Conservation (phyloP, 768 basidiomycete genomes). For the Suillus luteus region DNA sequence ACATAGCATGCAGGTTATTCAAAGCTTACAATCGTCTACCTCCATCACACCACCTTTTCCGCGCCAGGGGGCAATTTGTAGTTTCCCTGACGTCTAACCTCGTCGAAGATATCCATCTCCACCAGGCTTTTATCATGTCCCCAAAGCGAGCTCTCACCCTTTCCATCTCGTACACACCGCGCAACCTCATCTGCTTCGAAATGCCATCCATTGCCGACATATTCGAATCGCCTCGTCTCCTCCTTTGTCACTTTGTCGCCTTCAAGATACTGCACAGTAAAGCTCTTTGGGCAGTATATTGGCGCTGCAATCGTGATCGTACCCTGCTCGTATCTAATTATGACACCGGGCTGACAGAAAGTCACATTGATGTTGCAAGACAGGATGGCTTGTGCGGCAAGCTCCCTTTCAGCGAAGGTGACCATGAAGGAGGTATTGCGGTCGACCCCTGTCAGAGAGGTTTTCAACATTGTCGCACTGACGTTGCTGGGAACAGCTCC, state of each 20-base stretch:
- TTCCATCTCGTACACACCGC: conserved; percentile 70
- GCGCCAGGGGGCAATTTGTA: conserved; percentile 65
- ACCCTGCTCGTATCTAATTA: conserved; percentile 76
- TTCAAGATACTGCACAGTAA: conserved; percentile 62
- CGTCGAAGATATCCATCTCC: conserved; percentile 85
- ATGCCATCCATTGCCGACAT: conserved; percentile 74
- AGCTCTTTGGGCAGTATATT: conserved; percentile 66
- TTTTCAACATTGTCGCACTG: conserved; percentile 74
- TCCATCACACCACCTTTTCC: conserved; percentile 40
- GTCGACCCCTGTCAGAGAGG: conserved; percentile 78
- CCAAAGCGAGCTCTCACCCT: conserved; percentile 74
- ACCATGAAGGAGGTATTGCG: conserved; percentile 73
- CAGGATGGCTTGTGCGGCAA: conserved; percentile 73
- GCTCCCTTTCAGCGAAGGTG: conserved; percentile 50
- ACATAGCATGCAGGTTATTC: not conserved
- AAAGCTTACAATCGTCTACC: not conserved
- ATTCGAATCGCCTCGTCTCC: conserved; percentile 59
- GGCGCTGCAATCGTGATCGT: conserved; percentile 64
- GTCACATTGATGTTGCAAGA: conserved; percentile 66
- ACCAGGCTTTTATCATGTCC: conserved; percentile 77
- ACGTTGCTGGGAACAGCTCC: conserved; percentile 56
- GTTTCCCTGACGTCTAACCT: conserved; percentile 72
- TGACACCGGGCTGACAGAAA: conserved; percentile 50
- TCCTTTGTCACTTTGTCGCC: conserved; percentile 53
- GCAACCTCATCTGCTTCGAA: conserved; percentile 91